These are phyloP conservation scores for Quercus alba DNA, from an alignment of 306 rosid genomes.

Conservation along the genomic window DNA sequence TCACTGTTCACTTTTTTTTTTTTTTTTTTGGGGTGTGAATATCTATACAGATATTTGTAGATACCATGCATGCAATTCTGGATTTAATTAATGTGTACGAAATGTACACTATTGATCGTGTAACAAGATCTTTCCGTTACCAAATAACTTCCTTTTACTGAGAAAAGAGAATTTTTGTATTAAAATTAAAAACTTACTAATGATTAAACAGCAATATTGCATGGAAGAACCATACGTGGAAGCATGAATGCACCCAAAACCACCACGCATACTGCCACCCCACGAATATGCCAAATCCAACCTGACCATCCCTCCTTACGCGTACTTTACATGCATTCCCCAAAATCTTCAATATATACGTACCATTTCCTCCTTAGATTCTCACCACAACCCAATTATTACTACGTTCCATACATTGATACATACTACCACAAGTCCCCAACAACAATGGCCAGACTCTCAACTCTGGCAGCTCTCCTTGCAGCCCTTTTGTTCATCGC, in stretches of 20 bases:
- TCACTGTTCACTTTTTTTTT: no score
- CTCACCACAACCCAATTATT: background rate
- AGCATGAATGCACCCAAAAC: background rate
- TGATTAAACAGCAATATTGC: background rate
- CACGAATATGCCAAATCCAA: background rate
- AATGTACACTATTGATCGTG: no score
- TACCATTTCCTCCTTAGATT: background rate
- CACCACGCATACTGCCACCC: background rate
- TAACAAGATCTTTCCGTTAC: no score
- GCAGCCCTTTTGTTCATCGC: background rate
- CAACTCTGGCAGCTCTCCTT: background rate
- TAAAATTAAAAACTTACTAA: no score
- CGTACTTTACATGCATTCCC: conserved; percentile 17
- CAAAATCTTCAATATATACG: background rate
- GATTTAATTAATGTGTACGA: no score
- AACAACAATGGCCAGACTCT: background rate
- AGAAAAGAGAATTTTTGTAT: no score
- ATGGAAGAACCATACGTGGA: background rate
- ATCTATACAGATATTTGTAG: no score
- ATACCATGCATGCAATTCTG: no score
- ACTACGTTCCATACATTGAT: background rate
- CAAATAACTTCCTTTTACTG: no score
- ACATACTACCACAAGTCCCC: background rate
- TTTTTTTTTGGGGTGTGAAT: no score
- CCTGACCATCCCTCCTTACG: background rate